Base-by-base conservation (phyloP, 176 grass and related monocot species). In the Oryza brachyantha region DNA sequence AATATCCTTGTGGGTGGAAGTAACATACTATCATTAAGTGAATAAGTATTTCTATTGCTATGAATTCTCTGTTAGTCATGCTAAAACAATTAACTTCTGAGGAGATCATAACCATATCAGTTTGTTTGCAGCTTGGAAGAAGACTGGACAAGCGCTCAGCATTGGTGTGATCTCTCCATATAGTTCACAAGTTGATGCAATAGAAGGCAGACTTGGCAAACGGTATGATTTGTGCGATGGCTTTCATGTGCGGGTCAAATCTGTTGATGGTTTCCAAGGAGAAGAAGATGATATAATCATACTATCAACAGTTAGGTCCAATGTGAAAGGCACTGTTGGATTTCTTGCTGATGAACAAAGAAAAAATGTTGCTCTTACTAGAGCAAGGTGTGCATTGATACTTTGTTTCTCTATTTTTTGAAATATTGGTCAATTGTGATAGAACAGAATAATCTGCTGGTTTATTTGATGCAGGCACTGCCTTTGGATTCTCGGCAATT, bases 321-420 rank as follows among this genome's bases (percentile, higher is more conserved):
- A 93, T 9, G 24, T 11, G 1, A 75, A 40, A 59, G 91, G 91
- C 31, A 48, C 1, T 83, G 81, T 93, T 81, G 91, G 86, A 37
- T 97, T 93, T 91, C 78, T 93, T 59, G 37, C 31, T 36, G 84
- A 97, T 83, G 73, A 67, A 10, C 88, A 87, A 77, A 87, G 94
- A 69, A 85, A 84, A 74, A 97, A 91, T 79, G 94, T 93, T 86
- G 86, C 91, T 45, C 73, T 94, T 74, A 97, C 94, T 52, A 97
- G 94, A 84, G 94, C 91, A 74, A 93, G 86, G 91, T 97, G 69
- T 29, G 59, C 28, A 73, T 69, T 14, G n/a, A 54, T 65, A 63
- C 13, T 5, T 54, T 75, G 28, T 28, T 61, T 73, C 29, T 5
- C 7, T 73, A 34, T 75, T 64, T 64, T 22, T 64, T 80, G 14